A percentile compares a stretch with the other conserved stretches of the same genome.
Evolutionary conservation across 345 rosid genomes (phyloP).

Genomic region (Hypericum androsaemum): DNA sequence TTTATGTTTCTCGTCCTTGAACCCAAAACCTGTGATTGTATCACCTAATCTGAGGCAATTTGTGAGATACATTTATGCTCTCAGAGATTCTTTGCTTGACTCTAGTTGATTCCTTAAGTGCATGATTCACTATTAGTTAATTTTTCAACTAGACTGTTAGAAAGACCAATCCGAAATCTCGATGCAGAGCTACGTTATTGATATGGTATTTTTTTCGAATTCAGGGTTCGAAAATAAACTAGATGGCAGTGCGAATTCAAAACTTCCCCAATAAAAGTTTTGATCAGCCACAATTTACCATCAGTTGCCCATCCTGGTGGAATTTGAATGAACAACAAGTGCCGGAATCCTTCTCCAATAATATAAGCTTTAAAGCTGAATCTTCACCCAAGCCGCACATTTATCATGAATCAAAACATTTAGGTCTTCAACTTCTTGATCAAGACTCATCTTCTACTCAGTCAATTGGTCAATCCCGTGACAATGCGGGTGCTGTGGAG

Average conservation of each 20-base stretch:
- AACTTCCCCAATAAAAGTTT: constrained; percentile 24
- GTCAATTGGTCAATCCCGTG: constrained; percentile 27
- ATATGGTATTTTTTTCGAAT: background rate
- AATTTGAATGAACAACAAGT: constrained; percentile 22
- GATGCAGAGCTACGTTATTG: constrained; percentile 6
- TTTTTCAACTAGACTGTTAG: background rate
- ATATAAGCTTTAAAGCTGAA: constrained; percentile 16
- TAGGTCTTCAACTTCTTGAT: constrained; percentile 28
- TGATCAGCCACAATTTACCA: constrained; percentile 16
- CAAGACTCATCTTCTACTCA: constrained; percentile 31
- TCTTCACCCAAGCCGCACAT: constrained; percentile 13
- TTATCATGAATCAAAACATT: constrained; percentile 19
- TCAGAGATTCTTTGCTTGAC: too few species aligned
- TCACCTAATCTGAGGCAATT: too few species aligned
- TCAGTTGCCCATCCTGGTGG: constrained; percentile 30
- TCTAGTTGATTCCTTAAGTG: too few species aligned
- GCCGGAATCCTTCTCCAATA: constrained; percentile 14
- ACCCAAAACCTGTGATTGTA: too few species aligned
- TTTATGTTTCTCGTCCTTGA: too few species aligned
- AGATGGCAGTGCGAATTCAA: constrained; percentile 27
- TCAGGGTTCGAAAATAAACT: constrained; percentile 4
- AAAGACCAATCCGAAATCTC: constrained; percentile 15
- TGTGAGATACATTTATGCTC: too few species aligned
- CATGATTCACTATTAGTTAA: too few species aligned
- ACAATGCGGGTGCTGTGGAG: constrained; percentile 19